Evolutionary conservation across 169 alveolate genomes (phyloP).

Genomic region (Plasmodium ovale): DNA sequence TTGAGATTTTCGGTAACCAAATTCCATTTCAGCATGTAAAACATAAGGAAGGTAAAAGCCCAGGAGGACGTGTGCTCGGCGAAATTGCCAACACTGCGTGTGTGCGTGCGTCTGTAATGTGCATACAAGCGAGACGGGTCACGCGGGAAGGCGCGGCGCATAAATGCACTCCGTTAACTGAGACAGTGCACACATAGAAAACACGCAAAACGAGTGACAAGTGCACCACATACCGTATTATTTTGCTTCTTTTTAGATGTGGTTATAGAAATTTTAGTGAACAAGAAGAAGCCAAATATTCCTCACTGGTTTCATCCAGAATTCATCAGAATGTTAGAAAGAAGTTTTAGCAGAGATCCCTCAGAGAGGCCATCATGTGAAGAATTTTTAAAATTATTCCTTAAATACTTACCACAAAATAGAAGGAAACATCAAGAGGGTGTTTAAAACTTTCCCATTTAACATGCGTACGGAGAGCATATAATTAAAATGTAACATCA

Average conservation of each 20-base stretch:
- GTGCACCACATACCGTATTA: neutral
- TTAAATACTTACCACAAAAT: slow-evolving; percentile 5
- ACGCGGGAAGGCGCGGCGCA: no score
- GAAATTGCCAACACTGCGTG: no score
- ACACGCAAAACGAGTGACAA: neutral
- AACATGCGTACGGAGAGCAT: no score
- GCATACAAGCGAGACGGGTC: no score
- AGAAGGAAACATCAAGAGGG: neutral
- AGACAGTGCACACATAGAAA: no score
- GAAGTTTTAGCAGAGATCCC: slow-evolving; percentile 76
- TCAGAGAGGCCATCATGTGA: slow-evolving; percentile 76
- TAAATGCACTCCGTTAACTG: no score
- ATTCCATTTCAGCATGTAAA: slow-evolving; percentile 86
- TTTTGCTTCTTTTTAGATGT: slow-evolving; percentile 43
- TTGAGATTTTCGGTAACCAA: slow-evolving; percentile 87
- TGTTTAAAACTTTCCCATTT: no score
- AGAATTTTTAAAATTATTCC: slow-evolving; percentile 31
- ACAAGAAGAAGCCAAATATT: slow-evolving; percentile 76
- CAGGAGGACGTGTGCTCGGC: no score
- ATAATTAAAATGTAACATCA: no score
- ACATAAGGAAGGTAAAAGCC: slow-evolving; percentile 78
- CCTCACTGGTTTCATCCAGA: slow-evolving; percentile 79
- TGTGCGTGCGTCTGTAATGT: no score
- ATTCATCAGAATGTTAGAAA: slow-evolving; percentile 27
- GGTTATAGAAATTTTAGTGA: slow-evolving; percentile 75